These are phyloP conservation scores for Fusarium sp. DNA, from an alignment of 2,329 filamentous ascomycete genomes.

Conservation along the genomic window DNA sequence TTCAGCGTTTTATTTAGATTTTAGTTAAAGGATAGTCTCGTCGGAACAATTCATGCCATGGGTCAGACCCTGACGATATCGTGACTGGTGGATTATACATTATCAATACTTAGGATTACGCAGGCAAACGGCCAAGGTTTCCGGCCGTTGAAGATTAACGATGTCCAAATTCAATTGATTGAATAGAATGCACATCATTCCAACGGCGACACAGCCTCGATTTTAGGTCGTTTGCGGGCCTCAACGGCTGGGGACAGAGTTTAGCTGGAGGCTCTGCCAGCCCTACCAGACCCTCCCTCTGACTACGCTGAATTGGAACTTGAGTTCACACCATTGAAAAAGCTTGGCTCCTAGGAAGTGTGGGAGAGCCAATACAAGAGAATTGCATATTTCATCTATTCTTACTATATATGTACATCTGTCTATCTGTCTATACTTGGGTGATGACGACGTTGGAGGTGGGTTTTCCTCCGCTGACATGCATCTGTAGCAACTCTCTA, in stretches of 20 bases:
- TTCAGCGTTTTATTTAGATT: not conserved
- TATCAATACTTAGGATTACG: not conserved
- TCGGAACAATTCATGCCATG: not conserved
- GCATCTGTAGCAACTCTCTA: not conserved
- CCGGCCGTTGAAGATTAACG: not conserved
- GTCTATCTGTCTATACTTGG: not conserved
- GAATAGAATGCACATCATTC: not conserved
- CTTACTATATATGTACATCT: not conserved
- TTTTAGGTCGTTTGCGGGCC: not conserved
- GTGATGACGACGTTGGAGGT: constrained; percentile 26
- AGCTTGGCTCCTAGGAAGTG: not conserved
- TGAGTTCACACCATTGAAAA: constrained; percentile 5
- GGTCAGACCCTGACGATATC: not conserved
- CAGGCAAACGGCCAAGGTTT: not conserved
- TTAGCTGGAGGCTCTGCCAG: constrained; percentile 26
- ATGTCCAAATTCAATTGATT: not conserved
- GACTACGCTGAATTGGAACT: not conserved
- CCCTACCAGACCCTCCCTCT: not conserved
- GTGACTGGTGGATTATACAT: not conserved
- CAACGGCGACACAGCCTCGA: constrained; percentile 14
- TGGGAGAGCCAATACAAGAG: not conserved
- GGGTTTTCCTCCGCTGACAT: constrained; percentile 9
- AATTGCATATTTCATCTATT: not conserved
- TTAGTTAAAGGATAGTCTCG: not conserved
- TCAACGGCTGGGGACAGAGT: not conserved